Base-by-base conservation (phyloP, 2,329 filamentous ascomycete species). In the Coniochaeta ligniaria region DNA sequence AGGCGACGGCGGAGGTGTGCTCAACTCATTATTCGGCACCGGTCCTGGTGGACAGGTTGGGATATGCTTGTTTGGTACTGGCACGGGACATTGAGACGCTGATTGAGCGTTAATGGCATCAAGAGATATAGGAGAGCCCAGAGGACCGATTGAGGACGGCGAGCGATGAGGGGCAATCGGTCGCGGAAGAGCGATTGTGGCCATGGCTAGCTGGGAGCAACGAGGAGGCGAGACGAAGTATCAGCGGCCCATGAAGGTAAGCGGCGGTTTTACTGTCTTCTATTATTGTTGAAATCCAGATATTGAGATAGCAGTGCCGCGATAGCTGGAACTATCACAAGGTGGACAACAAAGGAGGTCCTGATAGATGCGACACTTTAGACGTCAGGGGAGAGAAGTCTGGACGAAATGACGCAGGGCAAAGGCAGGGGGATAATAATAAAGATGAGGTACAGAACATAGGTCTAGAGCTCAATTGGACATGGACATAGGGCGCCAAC, bases 1-100 rank as follows among this genome's bases (percentile, higher is more conserved):
- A 26, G 91, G 92, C 17, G 84, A 80, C 8, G 85, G 85, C 57
- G 86, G 86, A 35, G 87, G 86, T 67, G 83, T 81, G 56, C 28
- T 36, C 54, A 57, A 36, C 62, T 80, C 81, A 67, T 79, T 78
- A 59, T 73, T 75, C 56, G 72, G 79, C 65, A 78, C 84, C 63
- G 91, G 88, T 1, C 92, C 92, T 1, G 92, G 85, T n/a, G 92
- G 89, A 75, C 92, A 96, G 67, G 88, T 79, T n/a, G 93, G 92
- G 26, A 96, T 80, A 74, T 96, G 92, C 74, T 95, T 96, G 76
- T 96, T 96, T 11, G 92, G 91, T 26, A 95, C 80, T 7, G 89
- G 70, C 1, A 63, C 60, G 31, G 70, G 68, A 50, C 69, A 69
- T 57, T 68, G 68, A n/a, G 47, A 31, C 24, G 71, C 63, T 58